Evolutionary conservation across 352 stramenopile species (phyloP), one percentile per base, ranked within the genome.

Genomic region (Globisporangium spinosum): DNA sequence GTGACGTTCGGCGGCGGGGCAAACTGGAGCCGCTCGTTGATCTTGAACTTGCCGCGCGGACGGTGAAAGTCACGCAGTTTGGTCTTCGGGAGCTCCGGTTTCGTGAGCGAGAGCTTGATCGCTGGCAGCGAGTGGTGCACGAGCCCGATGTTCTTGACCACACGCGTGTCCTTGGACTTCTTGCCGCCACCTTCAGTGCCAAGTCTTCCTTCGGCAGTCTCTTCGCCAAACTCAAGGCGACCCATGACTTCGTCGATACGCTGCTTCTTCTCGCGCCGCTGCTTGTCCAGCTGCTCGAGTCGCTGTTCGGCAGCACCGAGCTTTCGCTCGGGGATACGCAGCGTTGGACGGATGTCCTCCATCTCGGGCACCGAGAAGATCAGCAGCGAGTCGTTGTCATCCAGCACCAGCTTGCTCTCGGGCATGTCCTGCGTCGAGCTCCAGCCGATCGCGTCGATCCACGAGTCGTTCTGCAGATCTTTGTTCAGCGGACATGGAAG

Each of bases 91-190:
- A 96, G 76, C 71, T 96, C 88, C 22, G 88, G 85, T 40, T 95
- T 95, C 6, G 85, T 94, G 58, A 94, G 76, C 40, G 83, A 91
- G 25, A 95, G 77, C 73, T 96, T 94, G 71, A 94, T 94, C 10
- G 88, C 88, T n/a, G 85, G 86, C 12, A 96, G 72, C 15, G 86
- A 94, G 70, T 96, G 88, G 51, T 94, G 86, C 9, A 96, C 86
- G 34, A 88, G 82, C 3, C 83, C 86, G 70, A 95, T 91, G 64
- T 92, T 91, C 69, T 95, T 93, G 3, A 94, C 80, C 34, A 95
- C 82, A 65, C 87, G 88, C 58, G 82, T 93, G 47, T 94, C 86
- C 60, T 94, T 95, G 38, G 74, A 88, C 51, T 92, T 92, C 68
- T 93, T 94, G 22, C 80, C 78, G 34, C 79, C 80, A 15, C 83